These are phyloP conservation scores for Capillidium rhysosporum DNA, from an alignment of 371 early-diverging fungal species.

Conservation along the genomic window DNA sequence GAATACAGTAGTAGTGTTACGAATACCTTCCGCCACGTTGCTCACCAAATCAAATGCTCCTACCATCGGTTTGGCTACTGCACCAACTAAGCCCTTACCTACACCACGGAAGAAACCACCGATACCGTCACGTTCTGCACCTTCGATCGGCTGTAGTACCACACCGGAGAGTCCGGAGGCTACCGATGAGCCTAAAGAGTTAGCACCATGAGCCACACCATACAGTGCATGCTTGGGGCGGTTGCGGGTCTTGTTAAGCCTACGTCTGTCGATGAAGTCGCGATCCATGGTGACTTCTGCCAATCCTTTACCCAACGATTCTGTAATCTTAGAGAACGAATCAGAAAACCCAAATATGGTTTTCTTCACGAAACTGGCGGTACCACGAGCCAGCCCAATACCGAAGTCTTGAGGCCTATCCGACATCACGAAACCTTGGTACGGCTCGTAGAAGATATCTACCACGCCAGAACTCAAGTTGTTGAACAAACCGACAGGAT, in stretches of 20 bases:
- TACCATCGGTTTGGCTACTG: slow-evolving; percentile 80
- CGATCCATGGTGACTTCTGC: slow-evolving; percentile 90
- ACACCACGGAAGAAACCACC: slow-evolving; percentile 93
- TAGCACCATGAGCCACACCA: slow-evolving; percentile 81
- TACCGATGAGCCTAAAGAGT: slow-evolving; percentile 63
- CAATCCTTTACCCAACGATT: slow-evolving; percentile 90
- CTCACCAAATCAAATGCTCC: slow-evolving; percentile 85
- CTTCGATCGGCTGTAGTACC: slow-evolving; percentile 83
- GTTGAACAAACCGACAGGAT: slow-evolving; percentile 93
- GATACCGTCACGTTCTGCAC: slow-evolving; percentile 74
- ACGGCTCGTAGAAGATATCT: slow-evolving; percentile 95
- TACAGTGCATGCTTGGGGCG: slow-evolving; percentile 79
- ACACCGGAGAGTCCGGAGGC: slow-evolving; percentile 81
- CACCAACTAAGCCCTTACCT: slow-evolving; percentile 89
- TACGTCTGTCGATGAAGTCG: slow-evolving; percentile 67
- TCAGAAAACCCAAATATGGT: slow-evolving; percentile 93
- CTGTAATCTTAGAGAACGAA: slow-evolving; percentile 86
- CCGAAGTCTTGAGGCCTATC: slow-evolving; percentile 90
- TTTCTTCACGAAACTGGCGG: slow-evolving; percentile 77
- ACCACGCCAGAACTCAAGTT: slow-evolving; percentile 85
- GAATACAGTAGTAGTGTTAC: slow-evolving; percentile 88
- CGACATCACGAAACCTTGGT: slow-evolving; percentile 90
- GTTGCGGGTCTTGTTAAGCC: slow-evolving; percentile 62
- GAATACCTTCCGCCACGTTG: slow-evolving; percentile 76
- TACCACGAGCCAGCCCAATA: slow-evolving; percentile 84